Evolutionary conservation across 805 yeast species (phyloP).

Genomic region (Yarrowia porcina): DNA sequence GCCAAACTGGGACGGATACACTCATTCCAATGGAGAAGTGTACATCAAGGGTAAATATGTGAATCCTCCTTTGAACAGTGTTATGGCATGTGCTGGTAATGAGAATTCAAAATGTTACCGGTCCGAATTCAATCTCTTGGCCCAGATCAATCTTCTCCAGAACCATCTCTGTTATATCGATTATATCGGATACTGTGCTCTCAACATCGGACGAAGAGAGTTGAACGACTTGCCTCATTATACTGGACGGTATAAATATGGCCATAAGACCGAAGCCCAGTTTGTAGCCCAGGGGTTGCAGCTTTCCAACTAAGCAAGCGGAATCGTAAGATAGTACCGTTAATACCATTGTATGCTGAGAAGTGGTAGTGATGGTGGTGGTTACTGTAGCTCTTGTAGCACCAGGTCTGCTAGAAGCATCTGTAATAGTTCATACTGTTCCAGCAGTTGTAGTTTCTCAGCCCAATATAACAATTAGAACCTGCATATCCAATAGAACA

Average conservation of each 20-base stretch:
- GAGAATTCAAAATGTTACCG: background rate
- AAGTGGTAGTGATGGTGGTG: no score
- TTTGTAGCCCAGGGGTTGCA: background rate
- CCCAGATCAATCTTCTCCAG: background rate
- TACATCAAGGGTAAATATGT: background rate
- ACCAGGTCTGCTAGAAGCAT: no score
- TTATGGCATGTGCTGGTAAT: background rate
- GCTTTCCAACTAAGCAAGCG: background rate
- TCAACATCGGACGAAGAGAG: background rate
- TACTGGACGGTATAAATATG: background rate
- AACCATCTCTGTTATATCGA: constrained; percentile 3
- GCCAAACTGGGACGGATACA: background rate
- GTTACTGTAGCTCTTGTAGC: no score
- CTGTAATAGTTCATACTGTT: no score
- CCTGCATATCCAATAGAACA: no score
- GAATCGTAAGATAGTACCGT: no score
- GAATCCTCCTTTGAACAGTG: background rate
- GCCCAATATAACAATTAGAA: no score
- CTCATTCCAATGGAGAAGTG: constrained; percentile 1
- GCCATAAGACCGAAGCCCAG: background rate
- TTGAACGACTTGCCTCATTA: background rate
- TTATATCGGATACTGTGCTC: background rate
- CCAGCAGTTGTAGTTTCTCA: no score
- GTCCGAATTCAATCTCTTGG: background rate
- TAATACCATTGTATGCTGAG: no score